Percentiles rank a stretch among this genome's conserved stretches.
Conservation (phyloP, 352 stramenopile genomes). For the Globisporangium emineosum region DNA sequence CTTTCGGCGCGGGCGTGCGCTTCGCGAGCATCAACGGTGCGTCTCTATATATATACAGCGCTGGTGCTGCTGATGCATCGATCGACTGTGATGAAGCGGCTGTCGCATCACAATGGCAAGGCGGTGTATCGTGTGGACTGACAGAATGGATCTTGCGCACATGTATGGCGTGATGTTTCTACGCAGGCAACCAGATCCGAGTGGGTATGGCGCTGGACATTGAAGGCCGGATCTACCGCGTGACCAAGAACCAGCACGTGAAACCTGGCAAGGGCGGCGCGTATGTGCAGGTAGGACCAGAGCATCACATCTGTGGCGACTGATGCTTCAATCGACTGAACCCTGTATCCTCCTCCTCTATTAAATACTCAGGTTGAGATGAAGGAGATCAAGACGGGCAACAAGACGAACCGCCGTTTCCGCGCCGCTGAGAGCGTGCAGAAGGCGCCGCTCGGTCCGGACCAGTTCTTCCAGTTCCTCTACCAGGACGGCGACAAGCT, state of each 20-base stretch:
- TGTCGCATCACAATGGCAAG: background rate
- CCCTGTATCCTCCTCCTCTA: background rate
- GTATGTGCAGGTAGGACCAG: constrained; percentile 55
- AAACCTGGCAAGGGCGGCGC: constrained; percentile 84
- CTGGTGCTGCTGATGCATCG: background rate
- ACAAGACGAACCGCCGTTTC: constrained; percentile 82
- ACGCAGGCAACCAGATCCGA: constrained; percentile 76
- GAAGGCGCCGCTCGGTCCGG: constrained; percentile 70
- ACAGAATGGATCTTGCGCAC: background rate
- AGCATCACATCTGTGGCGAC: background rate
- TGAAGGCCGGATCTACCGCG: constrained; percentile 80
- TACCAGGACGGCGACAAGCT: constrained; percentile 79
- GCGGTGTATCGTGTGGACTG: background rate
- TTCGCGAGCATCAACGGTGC: constrained; percentile 72
- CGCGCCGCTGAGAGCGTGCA: constrained; percentile 74
- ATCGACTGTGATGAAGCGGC: background rate
- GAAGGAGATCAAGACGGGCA: constrained; percentile 85
- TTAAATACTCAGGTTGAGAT: constrained; percentile 49
- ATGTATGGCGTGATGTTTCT: background rate
- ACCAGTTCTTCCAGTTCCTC: constrained; percentile 80
- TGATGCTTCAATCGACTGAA: background rate
- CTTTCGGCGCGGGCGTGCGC: constrained; percentile 34
- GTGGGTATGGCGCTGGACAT: constrained; percentile 81
- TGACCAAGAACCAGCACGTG: constrained; percentile 81
- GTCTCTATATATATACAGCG: background rate